Conservation (phyloP, 331 rosid genomes). For the Dryas integrifolia region DNA sequence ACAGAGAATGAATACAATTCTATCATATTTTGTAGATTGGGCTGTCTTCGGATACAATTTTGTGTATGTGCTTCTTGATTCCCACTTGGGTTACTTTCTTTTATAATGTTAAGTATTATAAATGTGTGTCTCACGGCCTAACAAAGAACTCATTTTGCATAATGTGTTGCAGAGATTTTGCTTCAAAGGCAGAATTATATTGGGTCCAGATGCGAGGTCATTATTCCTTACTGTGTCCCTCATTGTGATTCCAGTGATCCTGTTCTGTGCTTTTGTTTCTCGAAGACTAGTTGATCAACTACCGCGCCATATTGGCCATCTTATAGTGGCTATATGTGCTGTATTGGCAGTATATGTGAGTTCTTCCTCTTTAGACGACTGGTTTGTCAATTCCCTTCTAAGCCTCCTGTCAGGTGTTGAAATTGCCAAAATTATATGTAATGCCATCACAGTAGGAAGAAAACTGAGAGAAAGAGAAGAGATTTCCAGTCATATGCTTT, state of each 20-base stretch:
- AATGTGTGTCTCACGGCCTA: background rate
- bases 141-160: background rate
- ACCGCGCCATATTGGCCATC: conserved; percentile 42
- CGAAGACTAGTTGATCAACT: conserved; percentile 40
- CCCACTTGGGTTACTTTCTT: background rate
- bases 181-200: conserved; percentile 56
- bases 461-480: conserved; percentile 2
- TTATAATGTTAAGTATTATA: too few relatives aligned
- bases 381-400: background rate
- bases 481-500: background rate
- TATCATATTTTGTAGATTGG: background rate
- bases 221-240: conserved; percentile 49
- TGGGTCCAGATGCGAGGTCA: conserved; percentile 75
- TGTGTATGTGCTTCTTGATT: background rate
- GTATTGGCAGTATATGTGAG: conserved; percentile 54
- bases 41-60: background rate
- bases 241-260: conserved; percentile 46
- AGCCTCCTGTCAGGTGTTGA: background rate
- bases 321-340: conserved; percentile 37
- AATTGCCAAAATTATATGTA: background rate
- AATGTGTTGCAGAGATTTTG: conserved; percentile 51
- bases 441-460: background rate
- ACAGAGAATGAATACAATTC: background rate
- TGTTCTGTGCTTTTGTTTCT: conserved; percentile 53
- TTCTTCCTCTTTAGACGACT: conserved; percentile 3